Evolutionary conservation across 2,329 filamentous ascomycete species (phyloP).

Genomic region (Penicillium crustosum): DNA sequence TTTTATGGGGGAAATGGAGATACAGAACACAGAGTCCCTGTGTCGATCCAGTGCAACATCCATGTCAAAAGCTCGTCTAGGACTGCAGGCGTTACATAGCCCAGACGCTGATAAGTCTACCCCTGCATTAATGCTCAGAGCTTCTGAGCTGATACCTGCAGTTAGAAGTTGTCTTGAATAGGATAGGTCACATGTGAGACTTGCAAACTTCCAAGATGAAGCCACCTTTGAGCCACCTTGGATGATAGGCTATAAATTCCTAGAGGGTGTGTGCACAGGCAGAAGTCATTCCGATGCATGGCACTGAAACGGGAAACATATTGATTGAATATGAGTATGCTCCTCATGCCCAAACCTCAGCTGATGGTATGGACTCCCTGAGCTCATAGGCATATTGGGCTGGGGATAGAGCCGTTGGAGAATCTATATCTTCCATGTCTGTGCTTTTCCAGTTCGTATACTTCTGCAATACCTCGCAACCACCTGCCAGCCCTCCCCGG

Average conservation of each 20-base stretch:
- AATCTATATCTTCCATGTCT: too few species aligned
- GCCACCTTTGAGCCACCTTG: background rate
- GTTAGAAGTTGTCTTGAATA: background rate
- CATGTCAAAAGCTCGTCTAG: background rate
- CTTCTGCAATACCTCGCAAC: too few species aligned
- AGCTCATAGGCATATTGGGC: background rate
- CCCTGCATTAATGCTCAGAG: slow-evolving; percentile 7
- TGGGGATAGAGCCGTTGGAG: background rate
- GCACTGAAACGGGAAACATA: background rate
- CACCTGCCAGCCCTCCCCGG: background rate
- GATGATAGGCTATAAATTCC: slow-evolving; percentile 3
- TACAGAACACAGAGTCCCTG: background rate
- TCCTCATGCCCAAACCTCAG: background rate
- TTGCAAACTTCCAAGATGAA: background rate
- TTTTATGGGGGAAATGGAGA: background rate
- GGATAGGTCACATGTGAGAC: slow-evolving; percentile 1
- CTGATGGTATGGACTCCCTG: background rate
- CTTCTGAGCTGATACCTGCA: background rate
- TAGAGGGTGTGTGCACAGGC: background rate
- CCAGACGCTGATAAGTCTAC: background rate
- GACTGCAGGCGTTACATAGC: background rate
- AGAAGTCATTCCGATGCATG: background rate
- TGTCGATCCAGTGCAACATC: background rate
- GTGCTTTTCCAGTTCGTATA: background rate
- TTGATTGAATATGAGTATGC: background rate